Base-by-base conservation (phyloP, 208 protist genomes). In the Acanthamoeba culbertsoni region DNA sequence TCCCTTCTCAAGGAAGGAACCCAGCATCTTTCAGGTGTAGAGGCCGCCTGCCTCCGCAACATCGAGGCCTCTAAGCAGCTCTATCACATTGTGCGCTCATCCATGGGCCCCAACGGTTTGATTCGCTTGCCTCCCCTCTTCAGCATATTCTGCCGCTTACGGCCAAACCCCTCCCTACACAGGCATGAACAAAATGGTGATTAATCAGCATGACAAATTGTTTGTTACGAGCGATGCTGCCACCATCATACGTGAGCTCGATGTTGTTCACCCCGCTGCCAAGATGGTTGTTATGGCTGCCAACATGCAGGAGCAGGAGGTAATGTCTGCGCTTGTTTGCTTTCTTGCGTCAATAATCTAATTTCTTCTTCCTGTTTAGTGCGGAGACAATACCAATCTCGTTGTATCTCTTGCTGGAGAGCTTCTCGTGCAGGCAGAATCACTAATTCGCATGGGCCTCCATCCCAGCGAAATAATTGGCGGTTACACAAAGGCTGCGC, bases 141-240 rank as follows among this genome's bases (percentile, higher is more conserved):
- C 5, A 45, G 20, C 2, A 28, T 68, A 18, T 75, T 28, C 6
- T 3, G 33, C 16, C n/a, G 16, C 33, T 91, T 45, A 45, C 43
- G 33, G 31, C 75, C 31, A 40, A 93, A 91, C n/a, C 26, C 28
- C 42, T 92, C 93, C 35, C 20, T 23, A 42, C 35, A 16, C 53
- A 97, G 97, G 98, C 16, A 98, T 99, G 95, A 99, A 99, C 96
- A 99, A 99, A 97, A 99, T 99, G 97, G 98, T 99, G 37, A 98
- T 99, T 91, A 99, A 99, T 96, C 98, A 99, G 93, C 96, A 99
- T 1, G 99, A 99, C 93, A 99, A 99, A 97, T 96, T 99, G 10
- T 99, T 99, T 96, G 98, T 99, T 45, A 99, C 99, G 1, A 99
- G 99, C 96, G 99, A 99, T 96, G 98, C 99, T 20, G 99, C 99